phyloP scores from a whole-genome alignment of 1,139 yeast genomes.

The Hyphopichia burtonii region DNA sequence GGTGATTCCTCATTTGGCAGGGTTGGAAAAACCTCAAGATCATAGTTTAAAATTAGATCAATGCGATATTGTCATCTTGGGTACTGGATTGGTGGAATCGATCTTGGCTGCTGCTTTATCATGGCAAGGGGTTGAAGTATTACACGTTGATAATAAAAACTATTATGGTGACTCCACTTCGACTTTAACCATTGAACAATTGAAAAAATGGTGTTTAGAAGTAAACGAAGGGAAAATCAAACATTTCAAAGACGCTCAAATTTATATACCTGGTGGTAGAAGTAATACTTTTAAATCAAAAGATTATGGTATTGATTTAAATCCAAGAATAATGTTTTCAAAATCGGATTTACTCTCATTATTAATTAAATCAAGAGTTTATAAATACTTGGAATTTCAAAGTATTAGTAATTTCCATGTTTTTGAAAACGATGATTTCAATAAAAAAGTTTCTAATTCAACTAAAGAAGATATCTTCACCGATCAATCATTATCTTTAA shows the following conservation, averaged over 20 bases:
- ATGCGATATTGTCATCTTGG: constrained; percentile 86
- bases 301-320: constrained; percentile 83
- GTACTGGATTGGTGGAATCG: constrained; percentile 89
- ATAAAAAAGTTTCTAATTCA: constrained; percentile 66
- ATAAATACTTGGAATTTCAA: constrained; percentile 89
- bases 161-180: constrained; percentile 90
- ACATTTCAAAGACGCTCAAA: constrained; percentile 58
- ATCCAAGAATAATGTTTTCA: constrained; percentile 89
- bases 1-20: constrained; percentile 79
- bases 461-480: constrained; percentile 94
- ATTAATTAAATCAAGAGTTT: constrained; percentile 79
- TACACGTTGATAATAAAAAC: constrained; percentile 80
- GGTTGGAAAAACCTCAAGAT: constrained; percentile 65
- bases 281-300: constrained; percentile 53
- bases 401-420: constrained; percentile 87
- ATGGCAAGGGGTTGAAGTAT: constrained; percentile 92
- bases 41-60: constrained; percentile 52
- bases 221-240: constrained; percentile 54
- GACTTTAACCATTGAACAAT: constrained; percentile 80
- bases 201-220: constrained; percentile 74
- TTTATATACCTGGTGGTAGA: constrained; percentile 66
- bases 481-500: constrained; percentile 72
- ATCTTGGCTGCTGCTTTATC: constrained; percentile 91
- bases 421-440: constrained; percentile 81
- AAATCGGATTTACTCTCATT: constrained; percentile 79